Evolutionary conservation across 805 yeast species (phyloP), one percentile per base, ranked within the genome.

Genomic region (Yamadazyma scolyti): DNA sequence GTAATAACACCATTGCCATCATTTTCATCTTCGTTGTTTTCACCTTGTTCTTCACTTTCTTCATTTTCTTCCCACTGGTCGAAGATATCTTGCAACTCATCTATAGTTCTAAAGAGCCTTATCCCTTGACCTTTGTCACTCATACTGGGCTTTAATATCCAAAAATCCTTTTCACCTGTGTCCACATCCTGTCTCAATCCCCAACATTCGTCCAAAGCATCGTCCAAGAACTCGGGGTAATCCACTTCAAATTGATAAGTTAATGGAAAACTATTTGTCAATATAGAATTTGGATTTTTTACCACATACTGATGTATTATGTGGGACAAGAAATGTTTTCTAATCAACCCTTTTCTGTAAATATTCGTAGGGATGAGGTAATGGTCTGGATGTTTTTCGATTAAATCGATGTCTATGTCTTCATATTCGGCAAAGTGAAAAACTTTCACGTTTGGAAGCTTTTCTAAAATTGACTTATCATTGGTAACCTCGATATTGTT

Each of bases 121-220:
- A 93, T 90, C 0, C 98, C 98, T 53, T 93, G 96, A 8, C 96
- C 98, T 52, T 90, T 81, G 52, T 93, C 98, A 48, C 95, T 83
- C 96, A 93, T 88, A 42, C 95, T 79, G 10, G 98, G 98, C 52
- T 93, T 93, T 52, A 93, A 68, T 22, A 93, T 93, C 89, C 94
- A 90, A 27, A 81, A 74, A n/a, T n/a, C n/a, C 42, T 73, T 76
- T 11, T 65, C 69, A 9, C 74, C 75, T 8, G 56, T 53, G 37
- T 79, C 81, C 20, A 93, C 61, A 44, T 83, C 96, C 31, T 81
- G 82, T 36, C 95, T 63, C 29, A 93, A 65, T 50, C 90, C 98
- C 64, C 83, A 89, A 22, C 84, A 79, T 47, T 93, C 98, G 54
- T 90, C 97, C 27, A 93, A 65, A 0, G 96, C 73, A 52, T 93